Evolutionary conservation across 1,284 basidiomycete species (phyloP), one percentile per base, ranked within the genome.

Genomic region (Fomitopsis pinicola): DNA sequence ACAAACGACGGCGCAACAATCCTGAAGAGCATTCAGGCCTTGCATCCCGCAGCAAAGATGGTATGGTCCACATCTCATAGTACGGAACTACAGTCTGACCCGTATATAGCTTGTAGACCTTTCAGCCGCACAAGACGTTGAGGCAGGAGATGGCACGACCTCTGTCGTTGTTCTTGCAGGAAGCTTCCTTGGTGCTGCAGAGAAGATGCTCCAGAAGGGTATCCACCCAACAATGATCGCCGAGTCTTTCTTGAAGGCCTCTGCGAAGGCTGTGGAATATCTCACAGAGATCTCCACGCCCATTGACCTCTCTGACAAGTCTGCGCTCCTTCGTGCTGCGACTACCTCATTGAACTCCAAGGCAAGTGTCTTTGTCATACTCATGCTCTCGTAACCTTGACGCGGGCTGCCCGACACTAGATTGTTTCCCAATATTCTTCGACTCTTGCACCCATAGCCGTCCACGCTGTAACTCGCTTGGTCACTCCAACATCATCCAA

Each of bases 1-100:
- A 99, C 97, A 19, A 99, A 99, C 76, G 97, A 99, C 77, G 97
- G 97, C 52, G 97, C 97, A 12, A 99, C 97, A 10, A 99, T 99
- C 67, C 79, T 99, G 62, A 94, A 95, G 77, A 98, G 95, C 72
- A 96, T 99, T 74, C 95, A 97, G 64, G 97, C 98, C 22, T 79
- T 99, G 62, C 97, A 99, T 77, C 97, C 97, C 42, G 97, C 97
- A 48, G 97, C 97, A 30, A 92, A 97, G 76, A 99, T 99, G 97
- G 94, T 88, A 45, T 62, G 68, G 26, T 66, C 61, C 35, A 26
- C 55, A 17, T n/a, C 56, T 10, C 14, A 56, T 58, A 55, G 9
- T 12, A 26, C 5, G 22, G n/a, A 26, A 46, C 3, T 17, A 5
- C 12, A 2, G 12, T 38, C 54, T 60, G 22, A 60, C 26, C 22